A percentile compares a stretch with the other conserved stretches of the same genome.
Conservation (phyloP, 768 basidiomycete genomes). For the Lyophyllum atratum region DNA sequence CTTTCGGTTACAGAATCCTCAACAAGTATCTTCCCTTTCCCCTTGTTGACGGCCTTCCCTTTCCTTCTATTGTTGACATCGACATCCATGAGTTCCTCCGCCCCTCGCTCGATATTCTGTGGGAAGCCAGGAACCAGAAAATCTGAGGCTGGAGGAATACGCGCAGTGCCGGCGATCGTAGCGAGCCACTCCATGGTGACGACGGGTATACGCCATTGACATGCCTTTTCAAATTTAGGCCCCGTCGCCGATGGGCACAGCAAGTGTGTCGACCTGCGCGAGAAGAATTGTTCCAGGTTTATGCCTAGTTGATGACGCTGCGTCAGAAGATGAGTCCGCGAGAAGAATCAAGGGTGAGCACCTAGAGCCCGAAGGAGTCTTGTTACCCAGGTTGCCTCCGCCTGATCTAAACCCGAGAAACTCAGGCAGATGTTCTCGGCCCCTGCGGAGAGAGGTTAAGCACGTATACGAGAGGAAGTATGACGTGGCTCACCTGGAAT, state of each 20-base stretch:
- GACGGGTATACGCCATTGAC: constrained; percentile 78
- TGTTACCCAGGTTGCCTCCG: constrained; percentile 65
- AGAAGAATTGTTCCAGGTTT: constrained; percentile 57
- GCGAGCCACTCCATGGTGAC: constrained; percentile 72
- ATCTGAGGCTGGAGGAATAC: constrained; percentile 36
- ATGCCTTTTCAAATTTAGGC: constrained; percentile 76
- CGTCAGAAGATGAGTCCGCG: not conserved
- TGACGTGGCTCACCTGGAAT: constrained; percentile 47
- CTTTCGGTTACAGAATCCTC: constrained; percentile 14
- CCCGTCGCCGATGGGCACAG: constrained; percentile 74
- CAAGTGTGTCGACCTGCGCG: constrained; percentile 73
- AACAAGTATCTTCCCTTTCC: constrained; percentile 32
- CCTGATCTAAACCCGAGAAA: constrained; percentile 75
- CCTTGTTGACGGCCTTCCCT: constrained; percentile 24
- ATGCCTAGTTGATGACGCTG: constrained; percentile 42
- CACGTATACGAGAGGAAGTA: not conserved
- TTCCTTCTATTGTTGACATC: constrained; percentile 19
- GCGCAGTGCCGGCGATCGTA: constrained; percentile 54
- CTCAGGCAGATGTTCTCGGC: constrained; percentile 61
- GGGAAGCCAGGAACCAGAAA: constrained; percentile 30
- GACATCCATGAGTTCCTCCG: constrained; percentile 10
- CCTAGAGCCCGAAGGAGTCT: constrained; percentile 71
- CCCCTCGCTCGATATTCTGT: not conserved
- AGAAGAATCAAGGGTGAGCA: constrained; percentile 26
- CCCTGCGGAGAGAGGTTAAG: constrained; percentile 34